Conservation (phyloP, 441 rosid species). For the Erysimum cheiri region DNA sequence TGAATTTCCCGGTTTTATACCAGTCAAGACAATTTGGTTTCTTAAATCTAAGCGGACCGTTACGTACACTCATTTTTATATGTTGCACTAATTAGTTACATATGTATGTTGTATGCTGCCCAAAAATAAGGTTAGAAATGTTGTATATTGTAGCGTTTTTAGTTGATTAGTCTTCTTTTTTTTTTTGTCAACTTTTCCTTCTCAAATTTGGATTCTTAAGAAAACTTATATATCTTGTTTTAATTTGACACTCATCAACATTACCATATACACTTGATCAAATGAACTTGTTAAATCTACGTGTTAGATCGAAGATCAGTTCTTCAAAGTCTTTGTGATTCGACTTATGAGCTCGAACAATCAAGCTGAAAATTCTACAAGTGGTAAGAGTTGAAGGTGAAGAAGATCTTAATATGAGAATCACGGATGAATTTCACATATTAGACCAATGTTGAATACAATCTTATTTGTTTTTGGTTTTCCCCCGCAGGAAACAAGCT, state of each 20-base stretch:
- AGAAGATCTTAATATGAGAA: not conserved
- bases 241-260: not conserved
- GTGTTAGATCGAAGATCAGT: too few species aligned
- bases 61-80: not conserved
- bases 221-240: not conserved
- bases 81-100: not conserved
- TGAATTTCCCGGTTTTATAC: not conserved
- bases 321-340: not conserved
- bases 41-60: not conserved
- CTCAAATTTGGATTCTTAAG: not conserved
- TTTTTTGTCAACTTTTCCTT: too few species aligned
- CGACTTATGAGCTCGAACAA: not conserved
- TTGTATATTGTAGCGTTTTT: not conserved
- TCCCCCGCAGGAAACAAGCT: not conserved
- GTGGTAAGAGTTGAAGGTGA: too few species aligned
- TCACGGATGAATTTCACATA: constrained; percentile 5
- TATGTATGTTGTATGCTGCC: too few species aligned
- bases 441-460: constrained; percentile 15
- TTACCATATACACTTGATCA: not conserved
- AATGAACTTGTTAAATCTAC: too few species aligned
- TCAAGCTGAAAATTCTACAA: too few species aligned
- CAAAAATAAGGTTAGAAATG: too few species aligned
- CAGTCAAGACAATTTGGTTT: not conserved
- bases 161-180: not conserved
- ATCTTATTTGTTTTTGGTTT: constrained; percentile 1